Evolutionary conservation across 192 early-diverging fungal genomes (phyloP), one percentile per base, ranked within the genome.

Genomic region (Coemansia sp.): DNA sequence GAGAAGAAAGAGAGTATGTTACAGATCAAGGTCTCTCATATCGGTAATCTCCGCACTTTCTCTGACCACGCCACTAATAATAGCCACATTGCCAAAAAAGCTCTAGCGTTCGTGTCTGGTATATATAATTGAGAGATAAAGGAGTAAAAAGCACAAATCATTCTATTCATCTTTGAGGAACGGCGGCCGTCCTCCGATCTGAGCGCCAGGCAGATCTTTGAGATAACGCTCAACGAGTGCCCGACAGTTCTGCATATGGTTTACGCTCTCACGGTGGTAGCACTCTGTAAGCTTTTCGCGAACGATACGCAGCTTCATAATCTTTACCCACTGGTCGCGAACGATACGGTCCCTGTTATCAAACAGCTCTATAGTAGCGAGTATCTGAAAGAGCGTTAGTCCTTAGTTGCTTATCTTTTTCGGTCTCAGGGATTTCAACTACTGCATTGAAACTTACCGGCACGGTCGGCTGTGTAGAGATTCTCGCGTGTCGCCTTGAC

Each of bases 201-300:
- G 74, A 5, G 81, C 81, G 11, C 67, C 77, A 11, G 81, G 81
- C 23, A 84, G 71, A 9, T 84, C 72, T 55, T 86, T 86, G 63
- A 98, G 77, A 78, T 98, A 98, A 68, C 91, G 86, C 64, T 92
- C 86, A 8, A 87, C 88, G 17, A 98, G 84, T 21, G 88, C 85
- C 37, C 92, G 87, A 86, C 96, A 98, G 86, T 93, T 96, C 72
- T 96, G 86, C 82, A 91, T 87, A 79, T 95, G 92, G 85, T 98
- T 98, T 66, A 94, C 94, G 62, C 94, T 92, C 82, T 98, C 94
- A 48, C 91, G 89, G 34, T 87, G 85, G 80, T 95, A 93, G 87
- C 96, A 98, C 90, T 94, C 93, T 68, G 88, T 86, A 62, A 97
- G 85, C 86, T 94, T 92, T 63, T 96, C 87, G 66, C 91, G 86